Evolutionary conservation across 306 rosid genomes (phyloP), one percentile per base, ranked within the genome.

Genomic region (Cercis canadensis): DNA sequence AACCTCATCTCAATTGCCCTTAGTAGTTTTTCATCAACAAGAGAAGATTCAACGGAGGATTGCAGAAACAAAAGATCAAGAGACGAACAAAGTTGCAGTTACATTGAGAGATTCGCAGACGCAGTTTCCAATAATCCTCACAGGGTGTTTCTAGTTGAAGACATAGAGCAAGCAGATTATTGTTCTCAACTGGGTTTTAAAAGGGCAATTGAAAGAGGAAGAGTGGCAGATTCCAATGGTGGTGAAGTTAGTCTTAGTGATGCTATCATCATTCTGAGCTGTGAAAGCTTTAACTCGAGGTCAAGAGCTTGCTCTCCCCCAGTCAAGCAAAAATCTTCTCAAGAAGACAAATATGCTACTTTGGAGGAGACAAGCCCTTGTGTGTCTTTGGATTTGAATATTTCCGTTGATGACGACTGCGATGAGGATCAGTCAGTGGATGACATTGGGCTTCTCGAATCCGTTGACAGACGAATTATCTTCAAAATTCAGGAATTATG

Each of bases 231-330:
- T 34, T 86, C 90, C 1, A 77, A 81, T 49, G 96, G 93, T 36
- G 86, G 86, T 80, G 92, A 91, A 64, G 76, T 91, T 57, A 24
- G 56, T 7, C 81, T 95, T 65, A 71, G 77, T 54, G 97, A 95
- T 39, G 90, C 97, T 31, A 95, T 95, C 47, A 73, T 95, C 56
- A 83, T 95, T 80, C 70, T 95, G 36, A 86, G 96, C 77, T 84
- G 92, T 9, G 96, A 95, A 57, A 87, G 84, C 72, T 86, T 91
- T 60, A 88, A 89, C 67, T 86, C 96, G 13, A 89, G 96, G 44
- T 94, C 96, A 65, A 87, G 96, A 70, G 91, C 87, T 52, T 89
- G 91, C 69, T 94, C 98, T 72, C 98, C 98, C 31, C 72, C 76
- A 5, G 5, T 54, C 1, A 84, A 73, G 72, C 88, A 82, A 47